Evolutionary conservation across 495 filamentous ascomycete genomes (phyloP).

Genomic region (Extremus antarcticus): DNA sequence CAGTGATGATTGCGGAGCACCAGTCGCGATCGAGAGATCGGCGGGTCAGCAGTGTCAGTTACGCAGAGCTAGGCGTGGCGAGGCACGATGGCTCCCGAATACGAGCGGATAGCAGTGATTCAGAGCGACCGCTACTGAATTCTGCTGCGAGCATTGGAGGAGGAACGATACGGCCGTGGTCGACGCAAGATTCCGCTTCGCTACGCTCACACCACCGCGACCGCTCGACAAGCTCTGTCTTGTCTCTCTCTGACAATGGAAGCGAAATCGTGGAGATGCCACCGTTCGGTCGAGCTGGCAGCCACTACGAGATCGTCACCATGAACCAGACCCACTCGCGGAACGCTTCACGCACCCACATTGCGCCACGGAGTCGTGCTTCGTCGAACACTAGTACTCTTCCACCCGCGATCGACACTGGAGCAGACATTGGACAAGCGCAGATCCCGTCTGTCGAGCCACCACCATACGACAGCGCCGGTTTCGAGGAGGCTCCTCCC

Average conservation of each 20-base stretch:
- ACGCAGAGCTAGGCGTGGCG: conserved; percentile 75
- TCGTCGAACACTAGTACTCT: conserved; percentile 2
- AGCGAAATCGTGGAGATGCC: conserved; percentile 10
- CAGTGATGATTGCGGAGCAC: conserved; percentile 50
- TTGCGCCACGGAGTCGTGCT: conserved; percentile 4
- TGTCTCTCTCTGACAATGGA: conserved; percentile 21
- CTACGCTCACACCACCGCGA: conserved; percentile 23
- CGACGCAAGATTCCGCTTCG: conserved; percentile 15
- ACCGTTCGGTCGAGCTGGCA: conserved; percentile 14
- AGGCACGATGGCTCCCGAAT: conserved; percentile 81
- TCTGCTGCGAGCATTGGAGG: conserved; percentile 51
- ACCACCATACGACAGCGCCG: conserved; percentile 15
- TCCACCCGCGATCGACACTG: conserved; percentile 9
- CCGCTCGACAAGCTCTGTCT: conserved; percentile 23
- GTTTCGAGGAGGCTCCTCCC: conserved; percentile 22
- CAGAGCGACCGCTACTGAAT: conserved; percentile 64
- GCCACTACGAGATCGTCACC: conserved; percentile 14
- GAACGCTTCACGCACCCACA: conserved; percentile 1
- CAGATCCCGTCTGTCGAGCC: conserved; percentile 10
- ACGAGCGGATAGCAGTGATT: conserved; percentile 68
- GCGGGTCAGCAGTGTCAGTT: conserved; percentile 72
- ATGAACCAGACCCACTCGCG: conserved; percentile 16
- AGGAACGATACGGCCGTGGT: conserved; percentile 16
- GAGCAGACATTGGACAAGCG: conserved; percentile 2
- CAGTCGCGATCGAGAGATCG: conserved; percentile 55